Conservation (phyloP, 2,329 filamentous ascomycete genomes). For the Endocalyx cinctus region DNA sequence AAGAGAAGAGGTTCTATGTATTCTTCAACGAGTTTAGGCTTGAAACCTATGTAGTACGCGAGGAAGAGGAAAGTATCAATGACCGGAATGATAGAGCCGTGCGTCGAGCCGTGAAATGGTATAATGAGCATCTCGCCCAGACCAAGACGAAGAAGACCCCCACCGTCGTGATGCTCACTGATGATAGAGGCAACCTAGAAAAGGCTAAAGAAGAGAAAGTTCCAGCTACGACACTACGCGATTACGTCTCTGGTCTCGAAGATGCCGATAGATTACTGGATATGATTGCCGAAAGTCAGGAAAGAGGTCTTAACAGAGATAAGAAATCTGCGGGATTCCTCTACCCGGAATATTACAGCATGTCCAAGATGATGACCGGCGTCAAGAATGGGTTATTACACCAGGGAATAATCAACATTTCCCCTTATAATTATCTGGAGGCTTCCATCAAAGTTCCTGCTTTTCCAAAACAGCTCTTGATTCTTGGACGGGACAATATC, state of each 20-base stretch:
- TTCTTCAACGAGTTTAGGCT: constrained; percentile 98
- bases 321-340: constrained; percentile 64
- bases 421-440: constrained; percentile 96
- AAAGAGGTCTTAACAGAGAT: constrained; percentile 59
- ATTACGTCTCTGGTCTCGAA: constrained; percentile 81
- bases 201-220: constrained; percentile 76
- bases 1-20: constrained; percentile 95
- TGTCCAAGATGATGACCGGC: constrained; percentile 92
- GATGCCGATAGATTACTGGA: constrained; percentile 83
- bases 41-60: constrained; percentile 79
- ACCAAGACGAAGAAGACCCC: constrained; percentile 61
- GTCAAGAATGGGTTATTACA: constrained; percentile 85
- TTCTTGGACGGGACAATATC: constrained; percentile 92
- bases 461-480: constrained; percentile 82
- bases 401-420: constrained; percentile 93
- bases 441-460: constrained; percentile 85
- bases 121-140: constrained; percentile 70
- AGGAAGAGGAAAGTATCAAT: constrained; percentile 81
- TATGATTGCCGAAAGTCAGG: constrained; percentile 81
- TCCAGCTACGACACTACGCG: constrained; percentile 60
- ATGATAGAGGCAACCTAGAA: constrained; percentile 80
- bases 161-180: constrained; percentile 85
- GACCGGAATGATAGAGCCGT: constrained; percentile 95
- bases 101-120: constrained; percentile 83
- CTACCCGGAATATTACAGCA: constrained; percentile 83